Conservation (phyloP, 768 basidiomycete species). For the Multifurca ochricompacta region DNA sequence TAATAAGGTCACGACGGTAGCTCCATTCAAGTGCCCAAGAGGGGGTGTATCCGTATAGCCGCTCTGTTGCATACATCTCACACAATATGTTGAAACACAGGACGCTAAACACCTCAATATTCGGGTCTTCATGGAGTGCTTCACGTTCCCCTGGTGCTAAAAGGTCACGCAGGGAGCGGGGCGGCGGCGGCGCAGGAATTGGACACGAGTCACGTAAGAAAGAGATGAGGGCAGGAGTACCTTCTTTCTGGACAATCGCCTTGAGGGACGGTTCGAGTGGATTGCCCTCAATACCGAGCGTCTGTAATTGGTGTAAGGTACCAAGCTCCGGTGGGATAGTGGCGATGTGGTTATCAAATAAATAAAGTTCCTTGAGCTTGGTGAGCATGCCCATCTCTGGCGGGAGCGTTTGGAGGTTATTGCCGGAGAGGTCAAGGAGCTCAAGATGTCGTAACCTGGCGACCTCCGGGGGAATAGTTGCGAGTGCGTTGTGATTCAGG, state of each 20-base stretch:
- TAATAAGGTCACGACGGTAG: constrained; percentile 82
- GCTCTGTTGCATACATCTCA: constrained; percentile 80
- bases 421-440: constrained; percentile 86
- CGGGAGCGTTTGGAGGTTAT: constrained; percentile 69
- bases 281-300: constrained; percentile 95
- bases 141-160: constrained; percentile 53
- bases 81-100: constrained; percentile 94
- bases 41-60: constrained; percentile 93
- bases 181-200: constrained; percentile 70
- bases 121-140: constrained; percentile 49
- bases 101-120: constrained; percentile 68
- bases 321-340: constrained; percentile 85
- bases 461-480: constrained; percentile 74
- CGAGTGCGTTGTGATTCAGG: constrained; percentile 89
- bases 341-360: constrained; percentile 92
- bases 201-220: constrained; percentile 94
- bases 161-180: constrained; percentile 67
- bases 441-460: constrained; percentile 78
- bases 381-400: constrained; percentile 88
- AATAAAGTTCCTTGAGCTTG: constrained; percentile 80
- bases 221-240: constrained; percentile 81
- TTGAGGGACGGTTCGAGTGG: constrained; percentile 75
- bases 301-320: constrained; percentile 84
- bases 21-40: constrained; percentile 95
- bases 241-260: constrained; percentile 84